Evolutionary conservation across 2,329 filamentous ascomycete genomes (phyloP), one percentile per base, ranked within the genome.

Genomic region (Drechslerella dactyloides): DNA sequence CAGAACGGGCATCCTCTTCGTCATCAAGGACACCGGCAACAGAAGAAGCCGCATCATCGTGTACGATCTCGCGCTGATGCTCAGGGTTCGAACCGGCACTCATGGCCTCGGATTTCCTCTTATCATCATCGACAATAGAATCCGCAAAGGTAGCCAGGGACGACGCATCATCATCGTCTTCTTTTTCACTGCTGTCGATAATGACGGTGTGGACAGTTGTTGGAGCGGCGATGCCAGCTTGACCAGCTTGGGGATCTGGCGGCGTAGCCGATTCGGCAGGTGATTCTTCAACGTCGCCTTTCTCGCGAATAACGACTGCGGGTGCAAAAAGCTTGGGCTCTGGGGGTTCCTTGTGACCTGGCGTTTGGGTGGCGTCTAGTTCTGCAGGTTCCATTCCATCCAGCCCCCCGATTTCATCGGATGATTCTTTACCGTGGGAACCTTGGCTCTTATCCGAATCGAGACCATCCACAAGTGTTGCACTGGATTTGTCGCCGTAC

Each of bases 91-190:
- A 78, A 75, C 21, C 75, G 75, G 23, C 75, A 74, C 48, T 82
- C 78, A 2, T 78, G 78, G 33, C 79, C 30, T 40, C 53, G 19
- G 73, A 69, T 24, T 58, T 64, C 58, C 60, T 68, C 44, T 66
- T 63, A 21, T 70, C 66, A 21, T 70, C 66, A 54, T 63, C 56
- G 15, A 58, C 69, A 61, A 68, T 56, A 75, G 80, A 77, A 77
- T 81, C 78, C 74, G 82, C 75, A 76, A 81, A 77, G 30, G 89
- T 89, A 1, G 88, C 90, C 19, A 90, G 82, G 1, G 90, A 90
- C 1, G 88, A 91, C 27, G 83, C 80, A 68, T 85, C 83, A 19
- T 84, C 83, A 15, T 83, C 82, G 4, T 84, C 81, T 5, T 80
- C 78, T 2, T 82, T 80, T 1, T 82, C 80, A 11, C 81, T 58